Evolutionary conservation across 208 protist genomes (phyloP).

Genomic region (Vickermania ingenoplastis): DNA sequence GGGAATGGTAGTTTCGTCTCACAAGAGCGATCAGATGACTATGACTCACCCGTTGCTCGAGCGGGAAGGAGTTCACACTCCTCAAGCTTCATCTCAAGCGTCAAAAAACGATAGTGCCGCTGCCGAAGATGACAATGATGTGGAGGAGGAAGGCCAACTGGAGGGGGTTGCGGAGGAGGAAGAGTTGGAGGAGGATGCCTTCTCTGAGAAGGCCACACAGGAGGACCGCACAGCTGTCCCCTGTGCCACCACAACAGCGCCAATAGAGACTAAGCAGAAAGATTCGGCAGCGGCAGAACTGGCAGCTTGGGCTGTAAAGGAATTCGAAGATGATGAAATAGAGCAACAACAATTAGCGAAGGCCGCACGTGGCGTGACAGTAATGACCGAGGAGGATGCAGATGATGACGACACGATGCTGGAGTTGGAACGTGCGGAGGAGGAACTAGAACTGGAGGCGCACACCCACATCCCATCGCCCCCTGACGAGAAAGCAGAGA

Average conservation of each 20-base stretch:
- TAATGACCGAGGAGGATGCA: constrained; percentile 5
- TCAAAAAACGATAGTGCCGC: constrained; percentile 33
- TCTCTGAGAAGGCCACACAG: constrained; percentile 4
- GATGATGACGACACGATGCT: neutral
- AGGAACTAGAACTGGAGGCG: neutral
- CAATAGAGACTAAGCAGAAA: neutral
- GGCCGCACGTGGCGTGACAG: constrained; percentile 1
- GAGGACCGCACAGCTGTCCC: too few relatives aligned
- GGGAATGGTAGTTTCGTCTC: too few relatives aligned
- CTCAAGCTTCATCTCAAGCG: too few relatives aligned
- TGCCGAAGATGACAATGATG: constrained; percentile 2
- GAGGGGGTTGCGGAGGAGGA: constrained; percentile 4
- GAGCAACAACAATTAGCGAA: neutral
- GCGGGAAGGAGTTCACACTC: constrained; percentile 15
- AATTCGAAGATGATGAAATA: neutral
- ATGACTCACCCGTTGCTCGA: constrained; percentile 15
- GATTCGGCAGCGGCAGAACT: constrained; percentile 3
- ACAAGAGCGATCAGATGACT: constrained; percentile 2
- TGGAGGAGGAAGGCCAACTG: neutral
- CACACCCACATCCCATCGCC: neutral
- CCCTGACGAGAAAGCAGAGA: neutral
- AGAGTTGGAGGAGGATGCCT: constrained; percentile 3
- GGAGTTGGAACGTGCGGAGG: neutral
- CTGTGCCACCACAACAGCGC: neutral
- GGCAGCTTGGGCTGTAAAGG: neutral